A percentile compares a stretch with the other conserved stretches of the same genome.
Conservation (phyloP, 2,329 filamentous ascomycete species). For the Exophiala calicioides region DNA sequence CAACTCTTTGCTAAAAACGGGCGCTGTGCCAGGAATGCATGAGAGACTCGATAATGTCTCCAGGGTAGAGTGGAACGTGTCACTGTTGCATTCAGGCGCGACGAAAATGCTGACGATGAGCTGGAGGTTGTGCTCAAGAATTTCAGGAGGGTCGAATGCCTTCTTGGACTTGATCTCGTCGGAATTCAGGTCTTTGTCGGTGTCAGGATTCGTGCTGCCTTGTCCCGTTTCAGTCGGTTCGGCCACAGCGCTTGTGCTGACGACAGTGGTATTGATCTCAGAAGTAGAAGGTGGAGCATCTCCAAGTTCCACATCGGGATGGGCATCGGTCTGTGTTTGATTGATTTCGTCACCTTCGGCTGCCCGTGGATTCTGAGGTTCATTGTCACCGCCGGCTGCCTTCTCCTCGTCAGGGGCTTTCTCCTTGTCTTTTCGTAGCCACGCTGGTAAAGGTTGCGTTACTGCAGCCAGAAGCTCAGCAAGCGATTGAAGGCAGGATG, state of each 20-base stretch:
- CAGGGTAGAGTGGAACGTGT: constrained; percentile 96
- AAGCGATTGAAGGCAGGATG: constrained; percentile 92
- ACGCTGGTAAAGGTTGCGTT: constrained; percentile 77
- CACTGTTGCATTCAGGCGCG: constrained; percentile 91
- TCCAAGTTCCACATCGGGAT: constrained; percentile 19
- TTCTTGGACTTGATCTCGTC: constrained; percentile 58
- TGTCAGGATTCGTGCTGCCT: constrained; percentile 33
- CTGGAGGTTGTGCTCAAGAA: constrained; percentile 85
- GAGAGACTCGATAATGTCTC: constrained; percentile 99
- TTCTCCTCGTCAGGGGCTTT: constrained; percentile 39
- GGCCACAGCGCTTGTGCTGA: constrained; percentile 1
- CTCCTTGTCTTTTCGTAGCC: constrained; percentile 76
- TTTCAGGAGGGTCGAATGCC: constrained; percentile 74
- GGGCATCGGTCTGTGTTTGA: constrained; percentile 21
- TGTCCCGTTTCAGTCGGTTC: constrained; percentile 33
- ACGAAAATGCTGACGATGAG: constrained; percentile 97
- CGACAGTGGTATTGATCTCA: constrained; percentile 11
- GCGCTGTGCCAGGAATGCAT: constrained; percentile 84
- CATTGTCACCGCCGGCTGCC: constrained; percentile 26
- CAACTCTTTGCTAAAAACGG: constrained; percentile 88
- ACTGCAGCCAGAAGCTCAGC: constrained; percentile 85
- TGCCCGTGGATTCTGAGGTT: constrained; percentile 28
- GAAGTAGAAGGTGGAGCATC: constrained; percentile 32
- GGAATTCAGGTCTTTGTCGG: constrained; percentile 25
- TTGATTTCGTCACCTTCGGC: constrained; percentile 34